Conservation (phyloP, 495 filamentous ascomycete species). For the Podospora appendiculata region DNA sequence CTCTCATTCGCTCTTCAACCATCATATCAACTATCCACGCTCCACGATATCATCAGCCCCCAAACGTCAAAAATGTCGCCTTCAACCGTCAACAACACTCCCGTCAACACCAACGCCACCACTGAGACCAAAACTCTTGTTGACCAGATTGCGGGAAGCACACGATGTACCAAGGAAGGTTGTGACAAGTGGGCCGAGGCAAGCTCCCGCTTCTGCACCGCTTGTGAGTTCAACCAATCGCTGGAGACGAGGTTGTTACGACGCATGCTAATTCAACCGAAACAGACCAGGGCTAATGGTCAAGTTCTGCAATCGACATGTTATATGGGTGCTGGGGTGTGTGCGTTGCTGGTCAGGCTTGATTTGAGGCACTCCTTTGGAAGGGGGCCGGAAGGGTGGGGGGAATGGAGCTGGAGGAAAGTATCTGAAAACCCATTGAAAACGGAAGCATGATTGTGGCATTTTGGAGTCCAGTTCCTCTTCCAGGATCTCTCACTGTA, state of each 20-base stretch:
- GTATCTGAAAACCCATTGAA: not conserved
- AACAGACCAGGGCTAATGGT: not conserved
- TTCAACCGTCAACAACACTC: not conserved
- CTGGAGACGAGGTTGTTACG: not conserved
- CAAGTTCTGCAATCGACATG: not conserved
- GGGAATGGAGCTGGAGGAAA: not conserved
- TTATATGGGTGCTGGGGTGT: not conserved
- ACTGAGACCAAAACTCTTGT: not conserved
- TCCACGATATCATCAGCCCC: not conserved
- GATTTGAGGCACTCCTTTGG: not conserved
- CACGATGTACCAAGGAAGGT: not conserved
- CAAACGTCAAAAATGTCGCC: not conserved
- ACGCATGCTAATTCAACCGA: not conserved
- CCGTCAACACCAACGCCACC: not conserved
- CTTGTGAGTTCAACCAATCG: not conserved
- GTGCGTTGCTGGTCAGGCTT: not conserved
- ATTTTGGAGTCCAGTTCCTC: not conserved
- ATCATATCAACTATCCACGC: not conserved
- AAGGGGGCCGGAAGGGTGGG: not conserved
- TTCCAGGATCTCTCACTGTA: not conserved
- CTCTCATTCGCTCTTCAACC: not conserved
- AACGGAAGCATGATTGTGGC: not conserved
- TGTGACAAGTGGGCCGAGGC: not conserved
- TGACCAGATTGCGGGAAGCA: not conserved
- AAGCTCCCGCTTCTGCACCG: not conserved